phyloP scores from a whole-genome alignment of 176 grass and related monocot genomes.

The Echinochloa phyllopogon region DNA sequence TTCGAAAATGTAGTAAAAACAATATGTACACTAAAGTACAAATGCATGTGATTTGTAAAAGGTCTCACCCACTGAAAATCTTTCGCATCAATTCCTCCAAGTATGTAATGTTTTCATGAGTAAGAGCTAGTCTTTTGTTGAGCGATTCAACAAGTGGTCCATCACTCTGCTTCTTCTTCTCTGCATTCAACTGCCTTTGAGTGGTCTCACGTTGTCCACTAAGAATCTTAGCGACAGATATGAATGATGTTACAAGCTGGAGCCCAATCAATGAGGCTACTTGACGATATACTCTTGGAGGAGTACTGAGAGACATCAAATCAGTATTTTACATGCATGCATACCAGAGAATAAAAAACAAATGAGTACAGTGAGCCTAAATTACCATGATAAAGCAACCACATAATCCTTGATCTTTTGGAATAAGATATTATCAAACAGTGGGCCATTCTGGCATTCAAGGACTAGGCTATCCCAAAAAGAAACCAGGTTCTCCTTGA shows the following conservation, averaged over 20 bases:
- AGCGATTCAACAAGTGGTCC: conserved; percentile 91
- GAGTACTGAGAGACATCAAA: conserved; percentile 67
- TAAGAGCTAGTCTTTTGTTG: conserved; percentile 73
- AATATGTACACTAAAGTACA: conserved; percentile 19
- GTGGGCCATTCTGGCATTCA: conserved; percentile 93
- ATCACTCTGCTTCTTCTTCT: conserved; percentile 87
- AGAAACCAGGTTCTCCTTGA: conserved; percentile 89
- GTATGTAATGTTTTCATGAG: conserved; percentile 88
- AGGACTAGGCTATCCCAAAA: conserved; percentile 90
- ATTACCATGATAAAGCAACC: conserved; percentile 91
- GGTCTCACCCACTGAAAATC: conserved; percentile 87
- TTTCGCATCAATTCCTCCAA: conserved; percentile 92
- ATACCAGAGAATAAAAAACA: neutral
- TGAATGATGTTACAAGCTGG: conserved; percentile 94
- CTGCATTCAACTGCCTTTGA: conserved; percentile 96
- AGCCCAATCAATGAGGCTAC: conserved; percentile 84
- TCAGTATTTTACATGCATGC: conserved; percentile 38
- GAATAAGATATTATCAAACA: conserved; percentile 84
- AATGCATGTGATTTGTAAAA: conserved; percentile 15
- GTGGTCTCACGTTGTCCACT: conserved; percentile 90
- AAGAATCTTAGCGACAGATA: conserved; percentile 89
- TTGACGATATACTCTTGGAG: conserved; percentile 93
- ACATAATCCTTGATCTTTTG: conserved; percentile 83
- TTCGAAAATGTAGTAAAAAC: neutral
- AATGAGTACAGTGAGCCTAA: conserved; percentile 5